phyloP scores from a whole-genome alignment of 306 rosid species.

The Ormosia semicastrata region DNA sequence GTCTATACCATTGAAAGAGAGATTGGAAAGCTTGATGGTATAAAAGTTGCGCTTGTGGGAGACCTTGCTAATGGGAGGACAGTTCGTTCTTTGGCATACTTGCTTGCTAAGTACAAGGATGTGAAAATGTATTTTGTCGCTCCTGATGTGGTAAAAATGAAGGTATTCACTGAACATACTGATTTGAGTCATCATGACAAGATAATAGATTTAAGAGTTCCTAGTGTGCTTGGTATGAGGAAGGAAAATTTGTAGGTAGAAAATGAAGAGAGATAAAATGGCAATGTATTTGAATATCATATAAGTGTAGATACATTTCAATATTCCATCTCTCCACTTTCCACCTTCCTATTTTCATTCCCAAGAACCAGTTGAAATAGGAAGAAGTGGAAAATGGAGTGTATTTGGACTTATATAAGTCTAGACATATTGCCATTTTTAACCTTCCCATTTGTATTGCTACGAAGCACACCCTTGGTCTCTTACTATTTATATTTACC shows the following conservation, averaged over 20 bases:
- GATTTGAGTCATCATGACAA: neutral
- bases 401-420: neutral
- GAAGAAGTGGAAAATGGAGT: neutral
- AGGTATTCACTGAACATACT: slow-evolving; percentile 47
- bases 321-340: neutral
- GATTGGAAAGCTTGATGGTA: slow-evolving; percentile 74
- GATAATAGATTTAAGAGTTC: neutral
- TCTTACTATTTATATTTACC: slow-evolving; percentile 15
- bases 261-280: slow-evolving; percentile 5
- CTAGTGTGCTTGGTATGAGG: neutral
- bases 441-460: neutral
- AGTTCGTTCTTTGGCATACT: slow-evolving; percentile 81
- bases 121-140: slow-evolving; percentile 76
- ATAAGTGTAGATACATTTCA: neutral
- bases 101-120: slow-evolving; percentile 75
- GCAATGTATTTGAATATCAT: neutral
- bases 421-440: neutral
- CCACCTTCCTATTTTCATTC: neutral
- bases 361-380: neutral
- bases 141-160: slow-evolving; percentile 84
- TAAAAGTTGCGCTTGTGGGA: slow-evolving; percentile 82
- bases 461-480: neutral
- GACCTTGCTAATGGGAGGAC: slow-evolving; percentile 94
- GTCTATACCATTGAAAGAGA: slow-evolving; percentile 80
- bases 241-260: neutral